A percentile compares a stretch with the other conserved stretches of the same genome.
Evolutionary conservation across 2,329 filamentous ascomycete species (phyloP).

Genomic region (Phaeoacremonium minimum): DNA sequence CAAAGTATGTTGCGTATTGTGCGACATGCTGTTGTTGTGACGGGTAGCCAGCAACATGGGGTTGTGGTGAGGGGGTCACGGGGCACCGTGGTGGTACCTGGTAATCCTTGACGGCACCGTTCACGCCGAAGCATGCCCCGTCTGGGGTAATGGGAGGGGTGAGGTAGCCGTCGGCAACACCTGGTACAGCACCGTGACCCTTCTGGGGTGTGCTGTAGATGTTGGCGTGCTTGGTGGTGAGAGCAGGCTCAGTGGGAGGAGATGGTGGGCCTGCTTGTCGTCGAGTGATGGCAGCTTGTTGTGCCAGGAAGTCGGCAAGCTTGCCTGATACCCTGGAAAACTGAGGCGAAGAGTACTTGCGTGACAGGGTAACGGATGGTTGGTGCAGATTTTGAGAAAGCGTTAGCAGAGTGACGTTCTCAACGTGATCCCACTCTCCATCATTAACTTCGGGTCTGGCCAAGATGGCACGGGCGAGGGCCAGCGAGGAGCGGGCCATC

Average conservation of each 20-base stretch:
- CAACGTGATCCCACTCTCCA: slow-evolving; percentile 71
- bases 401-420: slow-evolving; percentile 60
- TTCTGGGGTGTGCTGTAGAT: slow-evolving; percentile 79
- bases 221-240: slow-evolving; percentile 48
- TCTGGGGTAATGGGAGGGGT: slow-evolving; percentile 86
- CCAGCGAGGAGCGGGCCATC: slow-evolving; percentile 83
- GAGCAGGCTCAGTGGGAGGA: slow-evolving; percentile 48
- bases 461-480: slow-evolving; percentile 81
- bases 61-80: slow-evolving; percentile 56
- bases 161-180: slow-evolving; percentile 69
- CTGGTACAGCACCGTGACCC: slow-evolving; percentile 57
- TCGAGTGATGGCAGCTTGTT: slow-evolving; percentile 52
- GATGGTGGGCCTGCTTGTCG: slow-evolving; percentile 48
- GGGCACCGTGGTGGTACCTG: slow-evolving; percentile 51
- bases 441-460: slow-evolving; percentile 71
- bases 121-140: slow-evolving; percentile 48
- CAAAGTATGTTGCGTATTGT: slow-evolving; percentile 41
- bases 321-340: slow-evolving; percentile 50
- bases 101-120: slow-evolving; percentile 42
- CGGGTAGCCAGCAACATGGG: slow-evolving; percentile 27
- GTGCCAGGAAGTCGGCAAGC: slow-evolving; percentile 54
- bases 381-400: slow-evolving; percentile 57
- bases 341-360: slow-evolving; percentile 54
- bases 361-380: slow-evolving; percentile 52
- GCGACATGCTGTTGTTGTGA: slow-evolving; percentile 37